phyloP scores from a whole-genome alignment of 441 rosid species.

The Croton laevigatus region DNA sequence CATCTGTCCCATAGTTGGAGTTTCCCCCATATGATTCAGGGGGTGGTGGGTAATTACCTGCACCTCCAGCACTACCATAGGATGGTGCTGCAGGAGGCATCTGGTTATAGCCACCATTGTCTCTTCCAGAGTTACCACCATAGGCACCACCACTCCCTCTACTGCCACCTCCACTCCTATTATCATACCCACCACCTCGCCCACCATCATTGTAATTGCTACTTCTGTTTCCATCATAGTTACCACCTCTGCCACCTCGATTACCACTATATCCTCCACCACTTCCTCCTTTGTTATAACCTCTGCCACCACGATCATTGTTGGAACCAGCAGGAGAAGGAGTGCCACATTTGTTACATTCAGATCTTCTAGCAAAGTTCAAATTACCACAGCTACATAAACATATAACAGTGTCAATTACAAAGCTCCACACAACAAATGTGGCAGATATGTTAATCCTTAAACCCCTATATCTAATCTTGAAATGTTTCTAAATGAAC shows the following conservation, averaged over 20 bases:
- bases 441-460: background rate
- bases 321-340: slow-evolving; percentile 66
- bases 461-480: background rate
- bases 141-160: slow-evolving; percentile 53
- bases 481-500: too few relatives aligned
- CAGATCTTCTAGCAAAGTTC: slow-evolving; percentile 90
- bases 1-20: slow-evolving; percentile 60
- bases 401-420: slow-evolving; percentile 16
- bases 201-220: slow-evolving; percentile 43
- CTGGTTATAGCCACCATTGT: slow-evolving; percentile 62
- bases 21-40: slow-evolving; percentile 46
- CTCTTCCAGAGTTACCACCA: slow-evolving; percentile 64
- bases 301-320: slow-evolving; percentile 52
- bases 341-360: slow-evolving; percentile 95
- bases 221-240: slow-evolving; percentile 52
- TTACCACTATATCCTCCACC: slow-evolving; percentile 46
- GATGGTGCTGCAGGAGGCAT: slow-evolving; percentile 61
- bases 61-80: slow-evolving; percentile 58
- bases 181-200: slow-evolving; percentile 42
- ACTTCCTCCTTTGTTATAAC: slow-evolving; percentile 50
- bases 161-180: slow-evolving; percentile 35
- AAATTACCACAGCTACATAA: slow-evolving; percentile 87
- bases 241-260: slow-evolving; percentile 61
- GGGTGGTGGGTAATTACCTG: slow-evolving; percentile 56
- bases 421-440: slow-evolving; percentile 7